Percentiles rank a stretch among this genome's conserved stretches.
These are phyloP conservation scores for Lactarius tabidus DNA, from an alignment of 768 basidiomycete species.

Conservation along the genomic window DNA sequence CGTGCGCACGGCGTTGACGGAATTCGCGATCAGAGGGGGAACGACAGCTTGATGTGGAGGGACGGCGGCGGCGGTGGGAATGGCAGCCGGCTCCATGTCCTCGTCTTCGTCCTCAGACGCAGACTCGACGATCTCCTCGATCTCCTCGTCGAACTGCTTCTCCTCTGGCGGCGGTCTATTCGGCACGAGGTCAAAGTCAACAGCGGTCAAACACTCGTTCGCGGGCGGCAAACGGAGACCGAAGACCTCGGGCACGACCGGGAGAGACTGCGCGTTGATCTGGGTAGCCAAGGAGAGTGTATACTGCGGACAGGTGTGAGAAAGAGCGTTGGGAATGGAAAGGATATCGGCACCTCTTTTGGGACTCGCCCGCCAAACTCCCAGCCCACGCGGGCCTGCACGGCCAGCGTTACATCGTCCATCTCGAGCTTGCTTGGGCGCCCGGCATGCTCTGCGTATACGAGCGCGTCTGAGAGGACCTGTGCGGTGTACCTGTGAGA, in stretches of 20 bases:
- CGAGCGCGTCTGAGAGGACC: constrained; percentile 77
- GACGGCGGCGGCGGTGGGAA: constrained; percentile 35
- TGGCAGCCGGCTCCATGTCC: constrained; percentile 66
- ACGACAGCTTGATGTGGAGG: constrained; percentile 24
- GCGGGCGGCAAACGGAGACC: constrained; percentile 73
- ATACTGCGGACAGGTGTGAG: constrained; percentile 38
- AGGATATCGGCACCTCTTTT: constrained; percentile 58
- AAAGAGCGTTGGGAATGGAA: not conserved
- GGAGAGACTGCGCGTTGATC: constrained; percentile 76
- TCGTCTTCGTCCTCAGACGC: constrained; percentile 59
- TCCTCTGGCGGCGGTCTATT: constrained; percentile 78
- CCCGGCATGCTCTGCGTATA: constrained; percentile 85
- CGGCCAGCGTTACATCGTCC: constrained; percentile 77
- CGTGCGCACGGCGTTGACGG: constrained; percentile 57
- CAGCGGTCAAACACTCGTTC: constrained; percentile 66
- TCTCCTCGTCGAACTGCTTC: constrained; percentile 72
- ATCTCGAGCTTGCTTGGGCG: constrained; percentile 73
- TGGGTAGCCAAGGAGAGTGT: constrained; percentile 75
- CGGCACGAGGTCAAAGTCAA: constrained; percentile 84
- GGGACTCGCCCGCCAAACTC: constrained; percentile 87
- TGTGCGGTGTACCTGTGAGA: constrained; percentile 81
- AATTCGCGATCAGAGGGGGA: constrained; percentile 29
- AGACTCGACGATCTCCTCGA: constrained; percentile 78
- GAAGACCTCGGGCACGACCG: constrained; percentile 83
- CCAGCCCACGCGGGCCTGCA: constrained; percentile 89